phyloP scores from a whole-genome alignment of 176 grass and related monocot species.

The Carex scoparia region DNA sequence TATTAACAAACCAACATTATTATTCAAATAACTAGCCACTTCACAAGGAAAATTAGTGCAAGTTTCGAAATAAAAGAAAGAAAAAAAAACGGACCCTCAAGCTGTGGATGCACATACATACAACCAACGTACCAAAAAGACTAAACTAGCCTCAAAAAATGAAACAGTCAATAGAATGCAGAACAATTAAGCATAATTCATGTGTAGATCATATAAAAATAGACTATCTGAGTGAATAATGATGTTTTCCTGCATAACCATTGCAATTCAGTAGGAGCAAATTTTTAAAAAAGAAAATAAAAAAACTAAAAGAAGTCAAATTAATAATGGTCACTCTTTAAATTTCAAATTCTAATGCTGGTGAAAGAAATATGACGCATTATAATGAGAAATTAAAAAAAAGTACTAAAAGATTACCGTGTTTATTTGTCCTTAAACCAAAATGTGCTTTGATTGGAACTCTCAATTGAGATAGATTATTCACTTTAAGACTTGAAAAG shows the following conservation, averaged over 20 bases:
- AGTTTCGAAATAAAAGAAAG: not conserved
- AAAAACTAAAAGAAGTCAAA: not conserved
- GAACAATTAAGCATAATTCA: not conserved
- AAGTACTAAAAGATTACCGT: not conserved
- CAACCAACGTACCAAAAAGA: not conserved
- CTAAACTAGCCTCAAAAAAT: not conserved
- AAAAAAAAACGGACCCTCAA: not conserved
- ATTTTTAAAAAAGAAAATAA: not conserved
- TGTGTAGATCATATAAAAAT: not conserved
- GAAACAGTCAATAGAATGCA: not conserved
- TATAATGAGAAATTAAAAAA: not conserved
- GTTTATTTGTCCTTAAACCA: not conserved
- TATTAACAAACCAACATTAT: not conserved
- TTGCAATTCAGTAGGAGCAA: not conserved
- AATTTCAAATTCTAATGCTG: not conserved
- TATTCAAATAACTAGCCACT: not conserved
- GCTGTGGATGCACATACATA: not conserved
- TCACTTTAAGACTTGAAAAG: conserved; percentile 19
- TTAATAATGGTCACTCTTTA: not conserved
- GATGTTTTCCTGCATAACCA: not conserved
- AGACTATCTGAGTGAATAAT: not conserved
- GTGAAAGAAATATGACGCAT: not conserved
- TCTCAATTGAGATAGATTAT: conserved; percentile 9
- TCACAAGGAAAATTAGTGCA: not conserved
- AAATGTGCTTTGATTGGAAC: not conserved